These are phyloP conservation scores for Aspergillus jensenii DNA, from an alignment of 2,329 filamentous ascomycete species.

Conservation along the genomic window DNA sequence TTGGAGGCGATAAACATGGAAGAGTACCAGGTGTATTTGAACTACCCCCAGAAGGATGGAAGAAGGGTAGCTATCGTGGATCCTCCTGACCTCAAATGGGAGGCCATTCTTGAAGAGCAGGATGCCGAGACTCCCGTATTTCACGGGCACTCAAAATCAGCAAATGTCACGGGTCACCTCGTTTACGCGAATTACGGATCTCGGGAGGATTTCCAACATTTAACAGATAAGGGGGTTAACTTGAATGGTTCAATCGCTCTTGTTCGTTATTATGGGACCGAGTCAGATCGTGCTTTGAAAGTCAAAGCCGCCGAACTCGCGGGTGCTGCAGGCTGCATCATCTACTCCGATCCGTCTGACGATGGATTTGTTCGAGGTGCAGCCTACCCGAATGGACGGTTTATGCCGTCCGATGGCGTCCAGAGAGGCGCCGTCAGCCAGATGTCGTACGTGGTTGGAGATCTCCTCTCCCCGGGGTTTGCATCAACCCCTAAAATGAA, in stretches of 20 bases:
- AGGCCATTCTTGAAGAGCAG: slow-evolving; percentile 80
- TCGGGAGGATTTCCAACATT: slow-evolving; percentile 72
- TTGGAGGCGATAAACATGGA: slow-evolving; percentile 76
- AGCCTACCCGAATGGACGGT: slow-evolving; percentile 73
- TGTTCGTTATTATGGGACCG: slow-evolving; percentile 75
- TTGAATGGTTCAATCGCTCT: slow-evolving; percentile 79
- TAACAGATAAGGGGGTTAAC: slow-evolving; percentile 70
- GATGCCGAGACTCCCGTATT: slow-evolving; percentile 76
- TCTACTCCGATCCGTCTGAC: slow-evolving; percentile 87
- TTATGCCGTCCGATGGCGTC: slow-evolving; percentile 77
- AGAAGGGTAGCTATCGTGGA: slow-evolving; percentile 79
- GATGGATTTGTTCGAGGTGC: slow-evolving; percentile 76
- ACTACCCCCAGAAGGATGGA: slow-evolving; percentile 78
- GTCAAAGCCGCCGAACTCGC: slow-evolving; percentile 86
- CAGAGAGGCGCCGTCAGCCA: slow-evolving; percentile 79
- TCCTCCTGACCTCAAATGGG: slow-evolving; percentile 68
- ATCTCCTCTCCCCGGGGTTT: slow-evolving; percentile 88
- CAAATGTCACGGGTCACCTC: slow-evolving; percentile 80
- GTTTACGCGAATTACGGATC: slow-evolving; percentile 93
- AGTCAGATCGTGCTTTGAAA: slow-evolving; percentile 73
- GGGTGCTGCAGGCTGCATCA: slow-evolving; percentile 82
- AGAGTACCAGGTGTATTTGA: slow-evolving; percentile 84
- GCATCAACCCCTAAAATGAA: slow-evolving; percentile 53
- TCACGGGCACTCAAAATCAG: slow-evolving; percentile 84
- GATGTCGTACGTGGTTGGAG: slow-evolving; percentile 80